Conservation (phyloP, 306 rosid genomes). For the Inga oerstediana region DNA sequence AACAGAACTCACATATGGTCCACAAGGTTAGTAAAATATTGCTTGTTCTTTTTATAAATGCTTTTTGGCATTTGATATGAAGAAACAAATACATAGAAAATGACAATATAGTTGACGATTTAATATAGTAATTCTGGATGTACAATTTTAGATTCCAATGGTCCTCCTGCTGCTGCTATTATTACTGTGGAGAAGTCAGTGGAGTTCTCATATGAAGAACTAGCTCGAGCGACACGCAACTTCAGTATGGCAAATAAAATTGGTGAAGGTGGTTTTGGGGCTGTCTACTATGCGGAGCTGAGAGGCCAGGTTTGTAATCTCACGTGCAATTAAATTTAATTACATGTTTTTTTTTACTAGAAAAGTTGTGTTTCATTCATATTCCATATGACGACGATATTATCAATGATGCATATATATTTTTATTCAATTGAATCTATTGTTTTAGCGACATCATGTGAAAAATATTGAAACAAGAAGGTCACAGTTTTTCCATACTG, state of each 20-base stretch:
- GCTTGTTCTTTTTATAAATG: too few relatives aligned
- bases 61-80: not conserved
- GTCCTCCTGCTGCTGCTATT: constrained; percentile 36
- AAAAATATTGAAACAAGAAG: too few relatives aligned
- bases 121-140: constrained; percentile 4
- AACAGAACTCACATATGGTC: too few relatives aligned
- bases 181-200: constrained; percentile 69
- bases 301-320: constrained; percentile 90
- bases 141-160: constrained; percentile 39
- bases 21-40: too few relatives aligned
- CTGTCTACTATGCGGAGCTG: constrained; percentile 84
- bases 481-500: not conserved
- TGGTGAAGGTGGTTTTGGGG: constrained; percentile 95
- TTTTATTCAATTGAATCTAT: too few relatives aligned
- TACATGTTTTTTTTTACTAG: too few relatives aligned
- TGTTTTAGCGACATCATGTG: too few relatives aligned
- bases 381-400: too few relatives aligned
- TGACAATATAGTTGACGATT: not conserved
- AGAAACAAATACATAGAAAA: not conserved
- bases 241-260: constrained; percentile 74
- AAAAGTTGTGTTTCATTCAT: too few relatives aligned
- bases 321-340: too few relatives aligned
- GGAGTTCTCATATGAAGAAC: constrained; percentile 82
- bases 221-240: constrained; percentile 76
- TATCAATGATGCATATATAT: too few relatives aligned